Conservation (phyloP, 306 rosid species). For the Mimosa bimucronata region DNA sequence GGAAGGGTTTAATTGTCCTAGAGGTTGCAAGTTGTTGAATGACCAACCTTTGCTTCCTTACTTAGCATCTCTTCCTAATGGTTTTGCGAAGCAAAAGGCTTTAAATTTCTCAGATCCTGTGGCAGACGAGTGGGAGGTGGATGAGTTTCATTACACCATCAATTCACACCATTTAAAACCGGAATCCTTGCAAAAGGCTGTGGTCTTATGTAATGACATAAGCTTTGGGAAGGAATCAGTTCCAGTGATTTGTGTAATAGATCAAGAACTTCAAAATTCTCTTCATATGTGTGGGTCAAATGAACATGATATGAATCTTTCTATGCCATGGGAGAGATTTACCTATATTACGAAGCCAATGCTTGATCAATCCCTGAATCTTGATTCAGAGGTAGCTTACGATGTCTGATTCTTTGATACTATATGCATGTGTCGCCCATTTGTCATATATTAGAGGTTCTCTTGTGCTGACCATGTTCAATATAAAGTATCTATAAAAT, state of each 20-base stretch:
- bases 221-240: slow-evolving; percentile 87
- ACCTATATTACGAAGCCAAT: slow-evolving; percentile 69
- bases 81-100: slow-evolving; percentile 42
- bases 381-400: slow-evolving; percentile 74
- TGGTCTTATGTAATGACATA: slow-evolving; percentile 78
- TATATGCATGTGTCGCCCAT: slow-evolving; percentile 24
- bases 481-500: neutral
- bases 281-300: slow-evolving; percentile 47
- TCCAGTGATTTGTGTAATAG: slow-evolving; percentile 81
- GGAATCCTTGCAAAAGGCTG: slow-evolving; percentile 52
- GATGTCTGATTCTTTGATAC: slow-evolving; percentile 15
- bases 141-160: slow-evolving; percentile 75
- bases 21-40: slow-evolving; percentile 63
- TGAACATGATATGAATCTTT: slow-evolving; percentile 47
- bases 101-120: slow-evolving; percentile 44
- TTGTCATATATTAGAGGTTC: slow-evolving; percentile 6
- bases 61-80: slow-evolving; percentile 59
- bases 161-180: slow-evolving; percentile 56
- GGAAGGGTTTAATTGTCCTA: slow-evolving; percentile 80
- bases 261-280: slow-evolving; percentile 64
- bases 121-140: slow-evolving; percentile 67
- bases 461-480: neutral
- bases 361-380: slow-evolving; percentile 66
- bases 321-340: slow-evolving; percentile 83
- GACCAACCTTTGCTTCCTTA: slow-evolving; percentile 57